Evolutionary conservation across 2,329 filamentous ascomycete species (phyloP), one percentile per base, ranked within the genome.

Genomic region (Aureobasidium sp.): DNA sequence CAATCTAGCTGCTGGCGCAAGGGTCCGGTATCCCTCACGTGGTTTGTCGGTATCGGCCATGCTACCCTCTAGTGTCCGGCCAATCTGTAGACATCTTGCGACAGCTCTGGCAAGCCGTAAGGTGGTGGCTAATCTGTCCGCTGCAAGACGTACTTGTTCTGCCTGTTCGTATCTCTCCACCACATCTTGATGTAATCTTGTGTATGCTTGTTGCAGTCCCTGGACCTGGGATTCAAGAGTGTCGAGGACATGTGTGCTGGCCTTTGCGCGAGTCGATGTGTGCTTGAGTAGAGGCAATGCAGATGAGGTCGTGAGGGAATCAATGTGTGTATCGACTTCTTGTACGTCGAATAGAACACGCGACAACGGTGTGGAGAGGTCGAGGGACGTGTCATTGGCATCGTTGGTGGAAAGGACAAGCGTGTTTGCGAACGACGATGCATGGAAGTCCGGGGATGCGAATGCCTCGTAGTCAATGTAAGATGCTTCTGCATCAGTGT

Each of bases 391-490:
- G 76, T 97, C 94, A 67, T 88, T 90, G 62, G 91, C 82, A 76
- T 97, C 96, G 79, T 97, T 97, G 61, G 93, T 97, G 42, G 87
- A 82, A 62, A 92, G 85, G 53, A 97, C 89, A 63, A 99, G 85
- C 30, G 85, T 84, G 74, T 97, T 97, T 68, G 94, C 93, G 71
- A 97, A 97, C 16, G 82, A 77, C 25, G 88, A 81, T 6, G 93
- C 84, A 27, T 87, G 89, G 78, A 99, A 99, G 64, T 83, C 79
- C 11, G 91, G 89, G 53, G 88, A 84, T 66, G 97, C 84, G 70
- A 99, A 96, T 65, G 90, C 83, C 73, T 96, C 91, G 77, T 96
- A 96, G 82, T 97, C 92, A 71, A 99, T 92, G 77, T 99, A 99
- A 9, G 90, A 94, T 44, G 86, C 82, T 62, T 88, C 86, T 45